A percentile compares a stretch with the other conserved stretches of the same genome.
Evolutionary conservation across 2,329 filamentous ascomycete genomes (phyloP).

Genomic region (Daldinia eschscholtzii): DNA sequence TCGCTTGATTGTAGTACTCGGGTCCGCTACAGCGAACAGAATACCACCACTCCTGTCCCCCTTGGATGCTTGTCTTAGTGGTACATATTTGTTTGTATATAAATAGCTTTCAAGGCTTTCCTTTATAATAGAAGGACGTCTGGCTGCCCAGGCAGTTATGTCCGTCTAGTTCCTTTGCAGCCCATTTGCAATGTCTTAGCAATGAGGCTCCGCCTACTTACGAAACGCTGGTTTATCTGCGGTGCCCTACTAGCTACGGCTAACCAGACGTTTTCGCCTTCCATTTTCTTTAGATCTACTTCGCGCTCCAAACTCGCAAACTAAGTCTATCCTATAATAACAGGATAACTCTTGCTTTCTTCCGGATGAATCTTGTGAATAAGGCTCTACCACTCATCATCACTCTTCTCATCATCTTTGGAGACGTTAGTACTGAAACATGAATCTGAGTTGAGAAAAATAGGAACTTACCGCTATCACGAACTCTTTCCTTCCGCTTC

Average conservation of each 20-base stretch:
- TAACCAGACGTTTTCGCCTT: background rate
- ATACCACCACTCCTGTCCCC: slow-evolving; percentile 4
- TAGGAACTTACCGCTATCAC: slow-evolving; percentile 84
- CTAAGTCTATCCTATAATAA: background rate
- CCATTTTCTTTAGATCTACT: slow-evolving; percentile 1
- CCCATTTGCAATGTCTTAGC: slow-evolving; percentile 5
- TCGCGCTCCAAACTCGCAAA: background rate
- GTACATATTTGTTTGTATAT: slow-evolving; percentile 26
- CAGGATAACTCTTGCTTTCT: slow-evolving; percentile 1
- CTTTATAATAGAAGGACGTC: slow-evolving; percentile 9
- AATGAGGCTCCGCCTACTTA: background rate
- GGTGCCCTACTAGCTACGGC: slow-evolving; percentile 1
- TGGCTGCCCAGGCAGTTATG: background rate
- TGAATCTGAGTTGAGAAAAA: slow-evolving; percentile 30
- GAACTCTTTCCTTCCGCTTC: slow-evolving; percentile 93
- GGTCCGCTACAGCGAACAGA: slow-evolving; percentile 7
- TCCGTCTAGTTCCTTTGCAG: background rate
- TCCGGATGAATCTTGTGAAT: slow-evolving; percentile 37
- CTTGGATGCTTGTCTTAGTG: slow-evolving; percentile 23
- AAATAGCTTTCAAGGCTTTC: slow-evolving; percentile 8
- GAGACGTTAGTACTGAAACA: slow-evolving; percentile 9
- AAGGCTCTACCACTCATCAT: slow-evolving; percentile 76
- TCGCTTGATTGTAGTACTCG: slow-evolving; percentile 9
- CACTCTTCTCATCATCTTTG: slow-evolving; percentile 80
- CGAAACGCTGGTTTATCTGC: background rate